phyloP scores from a whole-genome alignment of 176 grass and related monocot species.

The Carex kokanica region DNA sequence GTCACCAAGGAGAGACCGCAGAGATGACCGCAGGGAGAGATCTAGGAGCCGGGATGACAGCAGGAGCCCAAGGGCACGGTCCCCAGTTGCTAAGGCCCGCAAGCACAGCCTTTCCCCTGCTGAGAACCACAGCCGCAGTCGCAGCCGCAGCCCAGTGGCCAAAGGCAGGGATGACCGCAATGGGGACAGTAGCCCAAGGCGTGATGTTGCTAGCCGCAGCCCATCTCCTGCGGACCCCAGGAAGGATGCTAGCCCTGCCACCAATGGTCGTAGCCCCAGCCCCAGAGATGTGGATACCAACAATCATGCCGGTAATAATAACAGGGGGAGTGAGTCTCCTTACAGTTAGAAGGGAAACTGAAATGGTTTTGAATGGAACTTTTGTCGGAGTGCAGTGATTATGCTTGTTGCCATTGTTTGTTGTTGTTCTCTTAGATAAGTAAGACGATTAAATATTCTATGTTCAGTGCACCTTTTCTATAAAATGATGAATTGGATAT shows the following conservation, averaged over 20 bases:
- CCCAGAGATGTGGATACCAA: constrained; percentile 42
- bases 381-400: not conserved
- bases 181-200: constrained; percentile 43
- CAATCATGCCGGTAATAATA: constrained; percentile 24
- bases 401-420: not conserved
- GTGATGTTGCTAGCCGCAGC: constrained; percentile 46
- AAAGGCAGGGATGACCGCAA: constrained; percentile 47
- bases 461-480: constrained; percentile 4
- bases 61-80: constrained; percentile 61
- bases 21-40: constrained; percentile 43
- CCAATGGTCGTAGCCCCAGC: constrained; percentile 62
- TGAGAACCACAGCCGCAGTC: constrained; percentile 49
- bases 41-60: constrained; percentile 76
- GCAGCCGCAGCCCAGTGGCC: constrained; percentile 28
- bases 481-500: constrained; percentile 9
- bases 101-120: constrained; percentile 48
- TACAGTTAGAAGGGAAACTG: constrained; percentile 2
- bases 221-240: constrained; percentile 36
- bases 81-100: constrained; percentile 38
- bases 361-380: not conserved
- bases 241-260: constrained; percentile 44
- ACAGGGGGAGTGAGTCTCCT: constrained; percentile 45
- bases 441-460: constrained; percentile 14
- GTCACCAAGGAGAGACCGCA: constrained; percentile 55
- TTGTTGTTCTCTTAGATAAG: constrained; percentile 7